These are phyloP conservation scores for Colletotrichum aenigma DNA, from an alignment of 2,329 filamentous ascomycete genomes.

Conservation along the genomic window DNA sequence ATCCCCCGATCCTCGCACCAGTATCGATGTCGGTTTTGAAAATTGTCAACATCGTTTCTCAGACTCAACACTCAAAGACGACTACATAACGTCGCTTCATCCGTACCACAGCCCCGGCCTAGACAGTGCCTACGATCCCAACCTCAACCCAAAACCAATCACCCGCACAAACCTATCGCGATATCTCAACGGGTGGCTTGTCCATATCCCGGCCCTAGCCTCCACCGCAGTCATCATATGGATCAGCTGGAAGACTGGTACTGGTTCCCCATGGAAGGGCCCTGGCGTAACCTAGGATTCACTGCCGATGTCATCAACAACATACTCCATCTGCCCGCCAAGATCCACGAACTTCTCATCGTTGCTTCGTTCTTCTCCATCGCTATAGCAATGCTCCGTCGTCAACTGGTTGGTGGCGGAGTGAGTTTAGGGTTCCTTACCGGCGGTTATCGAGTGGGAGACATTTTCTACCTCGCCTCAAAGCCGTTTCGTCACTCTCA, in stretches of 20 bases:
- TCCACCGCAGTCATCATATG: not conserved
- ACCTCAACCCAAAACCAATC: not conserved
- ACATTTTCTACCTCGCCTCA: constrained; percentile 4
- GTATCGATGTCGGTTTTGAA: not conserved
- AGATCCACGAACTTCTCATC: constrained; percentile 2
- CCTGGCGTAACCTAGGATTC: not conserved
- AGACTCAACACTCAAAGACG: not conserved
- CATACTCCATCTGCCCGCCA: constrained; percentile 4
- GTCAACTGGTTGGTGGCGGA: not conserved
- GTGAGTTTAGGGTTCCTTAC: constrained; percentile 11
- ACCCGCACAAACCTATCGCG: not conserved
- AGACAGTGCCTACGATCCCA: not conserved
- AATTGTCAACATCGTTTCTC: too few relatives aligned
- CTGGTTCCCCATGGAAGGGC: constrained; percentile 1
- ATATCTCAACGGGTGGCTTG: not conserved
- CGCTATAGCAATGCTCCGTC: not conserved
- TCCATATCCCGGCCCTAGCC: constrained; percentile 1
- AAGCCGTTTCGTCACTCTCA: not conserved
- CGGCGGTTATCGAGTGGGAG: constrained; percentile 9
- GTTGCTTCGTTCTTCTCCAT: constrained; percentile 8
- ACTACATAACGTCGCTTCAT: not conserved
- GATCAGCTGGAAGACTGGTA: not conserved
- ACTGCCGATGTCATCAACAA: constrained; percentile 4
- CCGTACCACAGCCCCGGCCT: not conserved
- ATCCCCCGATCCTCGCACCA: not conserved